Evolutionary conservation across 2,329 filamentous ascomycete genomes (phyloP).

Genomic region (Microsporum audouinii): DNA sequence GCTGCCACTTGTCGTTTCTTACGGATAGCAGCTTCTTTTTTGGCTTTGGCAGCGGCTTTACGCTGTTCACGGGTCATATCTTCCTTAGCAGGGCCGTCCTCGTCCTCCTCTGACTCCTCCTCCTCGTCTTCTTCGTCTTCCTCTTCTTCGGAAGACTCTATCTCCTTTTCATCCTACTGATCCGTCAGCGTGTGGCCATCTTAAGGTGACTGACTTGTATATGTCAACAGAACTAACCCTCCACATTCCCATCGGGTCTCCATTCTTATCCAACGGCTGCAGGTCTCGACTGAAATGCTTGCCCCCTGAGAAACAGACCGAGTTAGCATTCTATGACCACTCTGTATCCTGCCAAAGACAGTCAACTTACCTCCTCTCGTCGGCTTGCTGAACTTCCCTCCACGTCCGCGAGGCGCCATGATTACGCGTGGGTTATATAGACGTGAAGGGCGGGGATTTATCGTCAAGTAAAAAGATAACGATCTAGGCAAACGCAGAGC

Average conservation of each 20-base stretch:
- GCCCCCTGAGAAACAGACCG: slow-evolving; percentile 51
- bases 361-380: slow-evolving; percentile 65
- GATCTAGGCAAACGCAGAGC: neutral
- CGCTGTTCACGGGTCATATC: slow-evolving; percentile 75
- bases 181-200: neutral
- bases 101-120: slow-evolving; percentile 42
- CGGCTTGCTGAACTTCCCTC: slow-evolving; percentile 89
- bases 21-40: slow-evolving; percentile 79
- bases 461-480: neutral
- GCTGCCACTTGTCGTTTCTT: slow-evolving; percentile 59
- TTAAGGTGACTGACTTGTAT: neutral
- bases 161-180: slow-evolving; percentile 28
- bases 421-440: slow-evolving; percentile 4
- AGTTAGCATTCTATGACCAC: neutral
- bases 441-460: neutral
- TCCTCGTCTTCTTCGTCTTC: slow-evolving; percentile 45
- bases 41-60: slow-evolving; percentile 74
- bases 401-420: slow-evolving; percentile 55
- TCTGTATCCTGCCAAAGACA: neutral
- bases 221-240: slow-evolving; percentile 36
- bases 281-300: slow-evolving; percentile 93
- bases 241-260: slow-evolving; percentile 84
- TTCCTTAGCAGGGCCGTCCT: slow-evolving; percentile 39
- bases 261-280: slow-evolving; percentile 75
- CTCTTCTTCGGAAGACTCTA: slow-evolving; percentile 40